Percentiles rank a stretch among this genome's conserved stretches.
These are phyloP conservation scores for Penicillium bialowiezense DNA, from an alignment of 495 filamentous ascomycete species.

Conservation along the genomic window DNA sequence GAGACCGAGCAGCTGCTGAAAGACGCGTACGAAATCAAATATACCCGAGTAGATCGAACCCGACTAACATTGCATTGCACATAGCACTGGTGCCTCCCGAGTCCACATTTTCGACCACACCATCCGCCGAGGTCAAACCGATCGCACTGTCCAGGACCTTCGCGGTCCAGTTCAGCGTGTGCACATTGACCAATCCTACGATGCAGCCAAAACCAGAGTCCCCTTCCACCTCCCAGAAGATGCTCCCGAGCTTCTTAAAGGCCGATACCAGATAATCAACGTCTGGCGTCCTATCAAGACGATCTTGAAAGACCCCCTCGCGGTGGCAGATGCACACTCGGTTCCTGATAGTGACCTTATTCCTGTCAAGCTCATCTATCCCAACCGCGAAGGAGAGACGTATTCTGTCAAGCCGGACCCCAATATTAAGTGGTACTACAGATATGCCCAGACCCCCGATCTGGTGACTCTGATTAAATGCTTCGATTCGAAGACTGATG, in stretches of 20 bases:
- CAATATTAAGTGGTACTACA: slow-evolving; percentile 51
- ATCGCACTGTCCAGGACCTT: slow-evolving; percentile 29
- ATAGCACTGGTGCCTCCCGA: slow-evolving; percentile 49
- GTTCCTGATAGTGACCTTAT: slow-evolving; percentile 47
- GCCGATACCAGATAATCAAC: slow-evolving; percentile 74
- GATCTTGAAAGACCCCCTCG: slow-evolving; percentile 60
- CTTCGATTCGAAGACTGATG: slow-evolving; percentile 63
- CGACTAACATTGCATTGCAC: neutral
- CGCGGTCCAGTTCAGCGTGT: slow-evolving; percentile 66
- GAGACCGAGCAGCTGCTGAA: slow-evolving; percentile 66
- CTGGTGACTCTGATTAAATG: slow-evolving; percentile 69
- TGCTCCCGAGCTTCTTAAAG: slow-evolving; percentile 57
- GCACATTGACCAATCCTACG: slow-evolving; percentile 72
- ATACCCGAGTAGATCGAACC: neutral
- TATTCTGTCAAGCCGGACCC: slow-evolving; percentile 38
- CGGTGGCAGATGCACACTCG: slow-evolving; percentile 53
- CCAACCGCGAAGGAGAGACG: slow-evolving; percentile 47
- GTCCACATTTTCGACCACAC: slow-evolving; percentile 77
- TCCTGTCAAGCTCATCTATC: slow-evolving; percentile 47
- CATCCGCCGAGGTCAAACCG: slow-evolving; percentile 53
- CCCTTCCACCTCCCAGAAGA: slow-evolving; percentile 60
- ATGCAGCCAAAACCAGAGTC: slow-evolving; percentile 54
- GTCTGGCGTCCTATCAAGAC: slow-evolving; percentile 73
- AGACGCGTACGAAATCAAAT: slow-evolving; percentile 41
- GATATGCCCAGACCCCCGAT: slow-evolving; percentile 51